A percentile compares a stretch with the other conserved stretches of the same genome.
Conservation (phyloP, 257 asterid species). For the Pogostemon cablin region DNA sequence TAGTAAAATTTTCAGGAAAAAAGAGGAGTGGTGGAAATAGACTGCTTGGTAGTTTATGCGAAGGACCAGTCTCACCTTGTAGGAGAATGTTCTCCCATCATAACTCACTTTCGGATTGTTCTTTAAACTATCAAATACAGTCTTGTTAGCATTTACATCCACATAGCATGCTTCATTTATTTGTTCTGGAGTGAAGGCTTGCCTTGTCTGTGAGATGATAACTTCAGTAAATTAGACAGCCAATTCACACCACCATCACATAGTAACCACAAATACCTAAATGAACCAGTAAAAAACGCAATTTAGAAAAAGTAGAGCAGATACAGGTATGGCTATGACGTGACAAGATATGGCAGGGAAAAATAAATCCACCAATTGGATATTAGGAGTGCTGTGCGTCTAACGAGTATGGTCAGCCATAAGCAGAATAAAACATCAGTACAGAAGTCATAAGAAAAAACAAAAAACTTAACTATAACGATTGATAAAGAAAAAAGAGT, state of each 20-base stretch:
- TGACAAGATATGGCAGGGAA: background rate
- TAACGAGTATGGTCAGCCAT: no score
- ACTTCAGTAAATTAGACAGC: constrained; percentile 22
- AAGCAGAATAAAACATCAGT: no score
- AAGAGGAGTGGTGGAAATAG: background rate
- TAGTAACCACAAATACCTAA: background rate
- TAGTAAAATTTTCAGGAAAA: background rate
- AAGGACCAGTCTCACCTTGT: constrained; percentile 62
- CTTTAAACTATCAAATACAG: constrained; percentile 83
- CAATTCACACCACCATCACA: background rate
- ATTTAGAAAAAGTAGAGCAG: background rate
- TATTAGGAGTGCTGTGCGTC: no score
- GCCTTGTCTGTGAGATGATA: constrained; percentile 59
- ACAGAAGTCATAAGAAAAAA: no score
- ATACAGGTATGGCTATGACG: background rate
- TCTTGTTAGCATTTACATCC: constrained; percentile 72
- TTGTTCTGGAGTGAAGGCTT: constrained; percentile 72
- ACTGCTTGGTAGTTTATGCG: background rate
- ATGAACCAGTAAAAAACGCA: background rate
- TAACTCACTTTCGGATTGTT: constrained; percentile 72
- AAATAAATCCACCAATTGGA: background rate
- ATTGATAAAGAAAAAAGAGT: no score
- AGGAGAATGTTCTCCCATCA: constrained; percentile 72
- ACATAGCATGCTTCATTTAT: constrained; percentile 76
- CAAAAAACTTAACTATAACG: no score